phyloP scores from a whole-genome alignment of 257 asterid species.

The Solanum sejunctum region DNA sequence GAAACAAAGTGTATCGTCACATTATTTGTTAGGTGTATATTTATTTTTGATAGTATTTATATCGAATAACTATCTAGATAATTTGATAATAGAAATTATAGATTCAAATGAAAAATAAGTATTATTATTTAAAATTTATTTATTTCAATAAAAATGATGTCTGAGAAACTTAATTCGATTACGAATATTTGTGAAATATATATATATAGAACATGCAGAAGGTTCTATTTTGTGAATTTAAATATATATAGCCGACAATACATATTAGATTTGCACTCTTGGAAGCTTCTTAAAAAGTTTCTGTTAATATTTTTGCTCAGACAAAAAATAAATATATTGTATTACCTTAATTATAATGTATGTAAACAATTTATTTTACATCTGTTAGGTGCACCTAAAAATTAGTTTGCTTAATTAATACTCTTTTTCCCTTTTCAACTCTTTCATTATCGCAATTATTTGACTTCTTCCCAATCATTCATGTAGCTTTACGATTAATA shows the following conservation, averaged over 20 bases:
- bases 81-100: too few relatives aligned
- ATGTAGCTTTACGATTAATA: neutral
- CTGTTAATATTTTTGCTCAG: neutral
- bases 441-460: neutral
- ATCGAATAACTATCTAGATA: too few relatives aligned
- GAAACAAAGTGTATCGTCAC: too few relatives aligned
- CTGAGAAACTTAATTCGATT: too few relatives aligned
- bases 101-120: too few relatives aligned
- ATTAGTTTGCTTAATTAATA: neutral
- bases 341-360: neutral
- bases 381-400: neutral
- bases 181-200: too few relatives aligned
- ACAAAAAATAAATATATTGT: neutral
- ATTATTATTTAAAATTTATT: too few relatives aligned
- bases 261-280: neutral
- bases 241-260: neutral
- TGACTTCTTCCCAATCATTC: neutral
- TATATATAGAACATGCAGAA: neutral
- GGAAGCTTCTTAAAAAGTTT: neutral
- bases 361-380: neutral
- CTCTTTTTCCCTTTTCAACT: neutral
- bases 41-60: too few relatives aligned
- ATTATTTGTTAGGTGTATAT: too few relatives aligned
- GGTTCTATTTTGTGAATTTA: neutral
- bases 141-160: too few relatives aligned